Conservation (phyloP, 331 rosid species). For the Prunus yedoensis region DNA sequence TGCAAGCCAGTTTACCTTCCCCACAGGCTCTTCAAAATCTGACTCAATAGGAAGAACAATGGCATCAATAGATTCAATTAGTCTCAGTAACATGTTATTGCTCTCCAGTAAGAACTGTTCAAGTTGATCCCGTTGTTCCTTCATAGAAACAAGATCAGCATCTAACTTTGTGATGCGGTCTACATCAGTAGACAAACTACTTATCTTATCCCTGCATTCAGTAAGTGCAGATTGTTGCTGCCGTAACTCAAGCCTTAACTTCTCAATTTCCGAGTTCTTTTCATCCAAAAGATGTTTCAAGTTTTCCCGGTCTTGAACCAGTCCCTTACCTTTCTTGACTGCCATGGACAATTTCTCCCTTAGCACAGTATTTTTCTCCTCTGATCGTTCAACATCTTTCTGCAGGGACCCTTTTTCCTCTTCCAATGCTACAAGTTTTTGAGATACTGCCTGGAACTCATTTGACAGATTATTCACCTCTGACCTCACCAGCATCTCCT, state of each 20-base stretch:
- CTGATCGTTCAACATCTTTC: slow-evolving; percentile 73
- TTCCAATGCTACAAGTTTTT: slow-evolving; percentile 55
- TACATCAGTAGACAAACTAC: slow-evolving; percentile 52
- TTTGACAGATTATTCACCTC: slow-evolving; percentile 47
- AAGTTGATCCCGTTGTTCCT: slow-evolving; percentile 60
- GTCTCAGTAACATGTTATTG: slow-evolving; percentile 62
- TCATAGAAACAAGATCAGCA: slow-evolving; percentile 61
- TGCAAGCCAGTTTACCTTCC: slow-evolving; percentile 73
- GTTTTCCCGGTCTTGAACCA: slow-evolving; percentile 94
- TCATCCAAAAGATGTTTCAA: slow-evolving; percentile 68
- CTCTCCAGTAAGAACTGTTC: slow-evolving; percentile 79
- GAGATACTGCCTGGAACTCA: slow-evolving; percentile 53
- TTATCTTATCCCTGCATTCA: slow-evolving; percentile 56
- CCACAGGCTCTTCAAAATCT: slow-evolving; percentile 70
- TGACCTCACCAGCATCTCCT: slow-evolving; percentile 58
- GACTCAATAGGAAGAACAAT: slow-evolving; percentile 62
- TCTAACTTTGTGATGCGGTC: slow-evolving; percentile 67
- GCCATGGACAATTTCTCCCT: slow-evolving; percentile 98
- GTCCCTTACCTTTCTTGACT: slow-evolving; percentile 97
- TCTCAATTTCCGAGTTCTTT: slow-evolving; percentile 75
- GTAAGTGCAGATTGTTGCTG: slow-evolving; percentile 62
- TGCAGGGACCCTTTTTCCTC: slow-evolving; percentile 65
- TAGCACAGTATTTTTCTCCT: slow-evolving; percentile 70
- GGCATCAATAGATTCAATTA: slow-evolving; percentile 66
- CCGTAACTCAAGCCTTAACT: slow-evolving; percentile 55